Base-by-base conservation (phyloP, 2,329 filamentous ascomycete genomes). In the Fusarium oligoseptatum region DNA sequence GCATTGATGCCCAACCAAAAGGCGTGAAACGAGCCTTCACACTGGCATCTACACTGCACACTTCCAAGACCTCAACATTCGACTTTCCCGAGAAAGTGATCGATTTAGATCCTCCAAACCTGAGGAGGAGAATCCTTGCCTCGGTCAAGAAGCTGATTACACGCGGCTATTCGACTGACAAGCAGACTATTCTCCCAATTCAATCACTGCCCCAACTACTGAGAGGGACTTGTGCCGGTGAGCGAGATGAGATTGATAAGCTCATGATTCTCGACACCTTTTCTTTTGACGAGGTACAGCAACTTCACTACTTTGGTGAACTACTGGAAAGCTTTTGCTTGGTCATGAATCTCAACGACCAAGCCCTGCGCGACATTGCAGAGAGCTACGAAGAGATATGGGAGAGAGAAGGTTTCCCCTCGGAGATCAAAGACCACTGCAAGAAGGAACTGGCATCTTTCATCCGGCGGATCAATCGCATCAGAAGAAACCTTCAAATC, bases 311-410 rank as follows among this genome's bases (percentile, higher is more conserved):
- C 17, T 20, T 73, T 2, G 48, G 64, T 1, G 64, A 68, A 9
- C 41, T 34, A 2, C 39, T 75, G 3, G 60, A 73, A 4, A 55
- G 41, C 7, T 71, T 66, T 32, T 45, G 61, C 0, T 41, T 73
- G 6, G 68, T 73, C 1, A 64, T 75, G 22, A 12, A 68, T 24
- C 45, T 75, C 2, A 61, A 75, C 17, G 60, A 45, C 1, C 66
- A 73, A 17, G 39, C 34, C 0, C 22, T 75, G 3, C 57, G 55
- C 7, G 66, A 70, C 17, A 55, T 75, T 5, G 29, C 22, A 2
- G 71, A 75, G 24, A 63, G 37, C 6, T 75, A 73, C 17, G 29
- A 56, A 6, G 24, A 48, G 3, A 9, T 73, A 2, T n/a, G 50
- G 12, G 29, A 11, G 0, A 37, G 61, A 3, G 29, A 62, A 0